Base-by-base conservation (phyloP, 2,329 filamentous ascomycete genomes). In the Penicillium sp. region DNA sequence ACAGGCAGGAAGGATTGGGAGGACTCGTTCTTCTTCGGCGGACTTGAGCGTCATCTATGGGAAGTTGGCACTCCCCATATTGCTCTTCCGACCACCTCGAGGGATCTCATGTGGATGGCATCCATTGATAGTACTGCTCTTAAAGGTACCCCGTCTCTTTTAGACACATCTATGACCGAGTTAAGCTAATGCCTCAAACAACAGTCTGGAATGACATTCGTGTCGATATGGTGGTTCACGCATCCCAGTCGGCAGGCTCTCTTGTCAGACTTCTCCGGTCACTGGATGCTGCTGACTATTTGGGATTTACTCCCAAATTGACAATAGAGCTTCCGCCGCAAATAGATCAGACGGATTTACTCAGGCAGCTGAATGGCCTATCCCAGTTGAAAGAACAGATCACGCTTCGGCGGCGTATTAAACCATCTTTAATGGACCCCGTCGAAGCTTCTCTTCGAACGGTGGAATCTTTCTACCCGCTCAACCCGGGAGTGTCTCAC, bases 391-490 rank as follows among this genome's bases (percentile, higher is more conserved):
- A 75, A 75, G 59, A 73, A 57, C 76, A 78, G 43, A 69, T 97
- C 16, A 88, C 86, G 0, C 76, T 98, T 19, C 86, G 90, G 26
- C 91, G 90, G 61, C 88, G 91, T 29, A 87, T 97, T 44, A 79
- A 84, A 11, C 80, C 80, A 37, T 78, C 82, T 48, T 79, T 79
- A 47, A 68, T 88, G 60, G 86, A 81, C 6, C 82, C 89, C 44
- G 86, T 90, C 61, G 88, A 93, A 64, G 87, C 88, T 55, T 87
- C 91, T 0, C 79, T 88, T 16, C 86, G 88, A 24, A 90, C 93
- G 57, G 77, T 96, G 5, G 93, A 98, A 76, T 89, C 90, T 0
- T 96, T 96, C 72, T 98, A 92, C 82, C 93, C 95, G 2, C 76
- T 79, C 3, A 80, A 86, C 56, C 80, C 86, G 5, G 71, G 74